Evolutionary conservation across 2,329 filamentous ascomycete genomes (phyloP).

Genomic region (Sarocladiaceae sp.): DNA sequence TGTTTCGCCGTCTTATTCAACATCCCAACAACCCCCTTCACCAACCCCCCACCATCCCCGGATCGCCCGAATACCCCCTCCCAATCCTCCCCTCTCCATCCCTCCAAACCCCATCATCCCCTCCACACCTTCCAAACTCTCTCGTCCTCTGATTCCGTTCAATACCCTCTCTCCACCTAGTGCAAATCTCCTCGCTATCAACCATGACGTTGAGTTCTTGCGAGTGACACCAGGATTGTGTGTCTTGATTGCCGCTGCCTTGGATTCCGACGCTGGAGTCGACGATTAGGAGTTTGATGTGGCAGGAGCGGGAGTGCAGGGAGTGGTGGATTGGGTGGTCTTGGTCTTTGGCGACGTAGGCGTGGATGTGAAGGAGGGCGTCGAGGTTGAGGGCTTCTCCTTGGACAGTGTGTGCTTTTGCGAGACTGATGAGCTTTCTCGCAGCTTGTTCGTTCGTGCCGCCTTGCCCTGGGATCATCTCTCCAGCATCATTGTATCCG

Average conservation of each 20-base stretch:
- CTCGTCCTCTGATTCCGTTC: constrained; percentile 64
- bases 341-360: constrained; percentile 74
- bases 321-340: constrained; percentile 60
- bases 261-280: constrained; percentile 66
- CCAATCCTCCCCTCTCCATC: constrained; percentile 38
- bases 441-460: constrained; percentile 72
- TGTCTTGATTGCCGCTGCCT: constrained; percentile 77
- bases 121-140: constrained; percentile 48
- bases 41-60: constrained; percentile 12
- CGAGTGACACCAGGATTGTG: constrained; percentile 73
- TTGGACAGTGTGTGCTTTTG: constrained; percentile 31
- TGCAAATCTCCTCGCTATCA: constrained; percentile 59
- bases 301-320: constrained; percentile 64
- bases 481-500: constrained; percentile 75
- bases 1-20: constrained; percentile 11
- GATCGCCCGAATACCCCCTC: constrained; percentile 13
- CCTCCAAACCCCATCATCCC: constrained; percentile 62
- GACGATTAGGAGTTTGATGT: constrained; percentile 73
- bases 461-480: constrained; percentile 71
- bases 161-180: constrained; percentile 57
- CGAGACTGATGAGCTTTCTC: constrained; percentile 50
- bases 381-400: not conserved
- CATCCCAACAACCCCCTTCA: constrained; percentile 14
- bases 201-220: constrained; percentile 77
- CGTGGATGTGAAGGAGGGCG: constrained; percentile 52